Base-by-base conservation (phyloP, 1,284 basidiomycete genomes). In the Malassezia japonica region DNA sequence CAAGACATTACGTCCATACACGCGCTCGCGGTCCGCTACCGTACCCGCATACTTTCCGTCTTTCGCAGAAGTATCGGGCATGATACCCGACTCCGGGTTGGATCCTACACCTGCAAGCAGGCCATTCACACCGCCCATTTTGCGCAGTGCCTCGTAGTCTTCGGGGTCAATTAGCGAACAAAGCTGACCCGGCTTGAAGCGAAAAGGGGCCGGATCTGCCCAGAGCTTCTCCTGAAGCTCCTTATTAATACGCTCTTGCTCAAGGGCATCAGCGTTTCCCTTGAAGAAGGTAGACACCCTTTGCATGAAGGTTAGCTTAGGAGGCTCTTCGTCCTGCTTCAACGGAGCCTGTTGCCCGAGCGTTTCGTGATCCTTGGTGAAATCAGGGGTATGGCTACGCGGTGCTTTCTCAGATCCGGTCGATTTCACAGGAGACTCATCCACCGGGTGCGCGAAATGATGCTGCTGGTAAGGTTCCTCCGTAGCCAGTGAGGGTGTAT, bases 131-230 rank as follows among this genome's bases (percentile, higher is more conserved):
- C 94, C 92, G 23, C 90, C 91, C 45, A 94, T 78, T 13, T 76
- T 75, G 32, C 78, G 77, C 16, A 98, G 79, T 29, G 79, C 74
- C 1, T 83, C 79, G 7, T 91, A 64, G 42, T 72, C 75, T 76
- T 91, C 91, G 16, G 90, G 89, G 72, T 96, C 91, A 41, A 96
- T 82, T 41, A 96, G 80, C 56, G 82, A 80, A 18, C 89, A 89
- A 5, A 98, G 82, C 48, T 79, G 77, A 55, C 80, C 81, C 0
- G 91, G 87, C 80, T 82, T 47, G 29, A 59, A 56, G 5, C 44
- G 56, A 51, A 72, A 72, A 15, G 69, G 69, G 20, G 54, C 49
- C 10, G 69, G 69, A 43, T 72, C 67, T 23, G 58, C 48, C 29
- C 59, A 57, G 39, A 55, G 56, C 48, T 58, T 59, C 25, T 57